These are phyloP conservation scores for Phytophthora pluvialis DNA, from an alignment of 352 stramenopile genomes.

Conservation along the genomic window DNA sequence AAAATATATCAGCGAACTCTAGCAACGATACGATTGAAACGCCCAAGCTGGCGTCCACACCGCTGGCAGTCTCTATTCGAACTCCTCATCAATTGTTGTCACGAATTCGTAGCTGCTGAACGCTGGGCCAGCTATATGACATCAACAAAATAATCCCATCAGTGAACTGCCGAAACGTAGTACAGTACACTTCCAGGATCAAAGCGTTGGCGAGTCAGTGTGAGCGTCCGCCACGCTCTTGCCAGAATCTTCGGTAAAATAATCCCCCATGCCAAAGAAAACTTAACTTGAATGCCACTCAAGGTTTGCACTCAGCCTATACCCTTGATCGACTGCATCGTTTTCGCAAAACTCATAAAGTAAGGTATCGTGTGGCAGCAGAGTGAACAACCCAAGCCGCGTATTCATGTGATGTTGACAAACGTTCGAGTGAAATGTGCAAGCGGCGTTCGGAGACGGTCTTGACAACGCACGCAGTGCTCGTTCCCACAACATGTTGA, in stretches of 20 bases:
- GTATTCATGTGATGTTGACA: constrained; percentile 33
- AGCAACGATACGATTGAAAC: constrained; percentile 12
- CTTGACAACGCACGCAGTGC: constrained; percentile 25
- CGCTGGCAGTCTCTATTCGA: constrained; percentile 1
- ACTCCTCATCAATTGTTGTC: constrained; percentile 7
- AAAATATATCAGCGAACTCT: neutral
- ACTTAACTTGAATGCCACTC: constrained; percentile 13
- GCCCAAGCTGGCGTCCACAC: constrained; percentile 7
- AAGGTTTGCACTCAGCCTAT: constrained; percentile 2
- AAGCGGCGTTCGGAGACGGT: constrained; percentile 12
- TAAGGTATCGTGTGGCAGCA: constrained; percentile 32
- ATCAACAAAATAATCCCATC: constrained; percentile 10
- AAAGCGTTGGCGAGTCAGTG: neutral
- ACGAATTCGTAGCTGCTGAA: constrained; percentile 25
- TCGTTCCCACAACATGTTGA: neutral
- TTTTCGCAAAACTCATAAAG: constrained; percentile 30
- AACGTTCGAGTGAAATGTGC: constrained; percentile 13
- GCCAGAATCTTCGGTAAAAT: constrained; percentile 22
- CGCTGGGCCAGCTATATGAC: constrained; percentile 20
- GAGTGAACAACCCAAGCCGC: constrained; percentile 29
- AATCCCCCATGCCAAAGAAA: constrained; percentile 27
- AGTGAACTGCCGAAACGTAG: constrained; percentile 7
- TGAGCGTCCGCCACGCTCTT: constrained; percentile 18
- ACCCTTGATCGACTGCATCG: constrained; percentile 15
- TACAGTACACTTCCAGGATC: constrained; percentile 28